A percentile compares a stretch with the other conserved stretches of the same genome.
Conservation (phyloP, 345 rosid species). For the Eucalyptus pumila region DNA sequence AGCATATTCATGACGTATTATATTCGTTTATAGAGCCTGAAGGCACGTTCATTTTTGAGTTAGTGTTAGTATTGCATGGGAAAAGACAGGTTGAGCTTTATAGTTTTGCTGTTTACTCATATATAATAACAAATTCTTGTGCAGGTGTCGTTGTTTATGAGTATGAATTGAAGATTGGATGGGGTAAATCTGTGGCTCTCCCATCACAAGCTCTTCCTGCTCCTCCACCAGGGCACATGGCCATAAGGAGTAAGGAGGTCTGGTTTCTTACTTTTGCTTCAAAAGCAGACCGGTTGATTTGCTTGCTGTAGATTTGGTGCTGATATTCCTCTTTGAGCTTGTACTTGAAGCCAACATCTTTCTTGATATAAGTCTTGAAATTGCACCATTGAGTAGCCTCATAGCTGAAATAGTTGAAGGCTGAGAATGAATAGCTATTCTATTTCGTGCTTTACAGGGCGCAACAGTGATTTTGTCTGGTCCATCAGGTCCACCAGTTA, state of each 20-base stretch:
- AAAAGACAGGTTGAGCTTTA: background rate
- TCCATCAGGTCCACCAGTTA: slow-evolving; percentile 93
- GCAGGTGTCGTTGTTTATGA: slow-evolving; percentile 91
- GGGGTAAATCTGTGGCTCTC: slow-evolving; percentile 99
- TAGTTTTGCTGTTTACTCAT: background rate
- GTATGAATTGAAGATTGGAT: slow-evolving; percentile 93
- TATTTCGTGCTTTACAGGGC: slow-evolving; percentile 47
- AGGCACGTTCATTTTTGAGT: background rate
- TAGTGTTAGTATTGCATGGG: background rate
- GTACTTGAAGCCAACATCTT: background rate
- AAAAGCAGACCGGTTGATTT: background rate
- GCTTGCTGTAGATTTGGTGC: background rate
- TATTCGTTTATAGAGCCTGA: background rate
- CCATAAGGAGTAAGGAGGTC: slow-evolving; percentile 98
- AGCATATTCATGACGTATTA: background rate
- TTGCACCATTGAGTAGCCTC: background rate
- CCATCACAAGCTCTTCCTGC: slow-evolving; percentile 99
- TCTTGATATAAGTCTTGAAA: background rate
- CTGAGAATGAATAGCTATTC: background rate
- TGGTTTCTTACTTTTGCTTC: background rate
- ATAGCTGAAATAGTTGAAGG: background rate
- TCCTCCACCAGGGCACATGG: slow-evolving; percentile 99
- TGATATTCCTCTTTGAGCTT: background rate
- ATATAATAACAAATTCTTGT: background rate
- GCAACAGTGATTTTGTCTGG: slow-evolving; percentile 89